Evolutionary conservation across 2,329 filamentous ascomycete species (phyloP).

Genomic region (Penicillium sp.): DNA sequence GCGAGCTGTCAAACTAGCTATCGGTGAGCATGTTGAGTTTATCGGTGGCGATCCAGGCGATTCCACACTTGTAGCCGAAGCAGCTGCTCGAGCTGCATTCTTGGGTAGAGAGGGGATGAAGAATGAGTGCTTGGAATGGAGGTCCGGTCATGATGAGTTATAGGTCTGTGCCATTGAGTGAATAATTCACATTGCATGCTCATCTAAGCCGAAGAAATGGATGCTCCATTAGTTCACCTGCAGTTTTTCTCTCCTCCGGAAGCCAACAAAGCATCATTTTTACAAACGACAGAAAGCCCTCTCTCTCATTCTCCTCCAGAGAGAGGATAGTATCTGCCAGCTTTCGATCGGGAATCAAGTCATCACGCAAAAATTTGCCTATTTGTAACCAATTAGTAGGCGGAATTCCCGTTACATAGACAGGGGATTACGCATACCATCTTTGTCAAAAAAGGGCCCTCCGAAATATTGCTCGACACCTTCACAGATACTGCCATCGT

Average conservation of each 20-base stretch:
- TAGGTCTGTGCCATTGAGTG: too few species aligned
- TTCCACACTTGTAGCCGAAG: neutral
- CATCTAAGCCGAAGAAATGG: constrained; percentile 27
- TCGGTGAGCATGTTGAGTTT: neutral
- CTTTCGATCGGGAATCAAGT: constrained; percentile 21
- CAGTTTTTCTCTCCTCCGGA: constrained; percentile 33
- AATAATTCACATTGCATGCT: too few species aligned
- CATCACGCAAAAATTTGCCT: constrained; percentile 21
- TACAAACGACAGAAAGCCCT: constrained; percentile 30
- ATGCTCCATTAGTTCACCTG: constrained; percentile 33
- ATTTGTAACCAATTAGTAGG: constrained; percentile 17
- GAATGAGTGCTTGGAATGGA: too few species aligned
- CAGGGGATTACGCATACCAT: too few species aligned
- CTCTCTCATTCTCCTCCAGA: constrained; percentile 27
- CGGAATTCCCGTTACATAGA: too few species aligned
- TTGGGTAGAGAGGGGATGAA: too few species aligned
- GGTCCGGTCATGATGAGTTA: too few species aligned
- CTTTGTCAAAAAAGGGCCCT: constrained; percentile 9
- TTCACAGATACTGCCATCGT: neutral
- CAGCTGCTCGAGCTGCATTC: neutral
- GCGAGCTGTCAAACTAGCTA: neutral
- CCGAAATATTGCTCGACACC: constrained; percentile 14
- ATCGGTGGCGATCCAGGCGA: neutral
- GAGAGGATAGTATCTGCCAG: constrained; percentile 22
- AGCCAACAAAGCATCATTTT: constrained; percentile 33